A percentile compares a stretch with the other conserved stretches of the same genome.
Evolutionary conservation across 768 basidiomycete genomes (phyloP).

Genomic region (Coprinopsis strossmayeri): DNA sequence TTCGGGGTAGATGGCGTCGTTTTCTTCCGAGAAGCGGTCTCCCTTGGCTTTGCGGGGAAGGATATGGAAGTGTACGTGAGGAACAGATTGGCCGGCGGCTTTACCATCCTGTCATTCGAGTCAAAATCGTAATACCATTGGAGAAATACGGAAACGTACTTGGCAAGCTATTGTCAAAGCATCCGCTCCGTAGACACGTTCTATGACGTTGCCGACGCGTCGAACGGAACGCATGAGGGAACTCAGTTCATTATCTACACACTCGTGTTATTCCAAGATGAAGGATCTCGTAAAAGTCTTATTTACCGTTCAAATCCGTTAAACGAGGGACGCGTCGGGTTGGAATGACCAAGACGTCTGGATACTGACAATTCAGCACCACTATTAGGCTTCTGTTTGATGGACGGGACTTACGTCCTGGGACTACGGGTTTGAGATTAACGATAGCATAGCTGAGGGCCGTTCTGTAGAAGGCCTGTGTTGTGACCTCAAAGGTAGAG

Average conservation of each 20-base stretch:
- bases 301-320: conserved; percentile 43
- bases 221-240: conserved; percentile 80
- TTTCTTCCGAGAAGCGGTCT: conserved; percentile 56
- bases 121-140: neutral
- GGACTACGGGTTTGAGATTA: conserved; percentile 91
- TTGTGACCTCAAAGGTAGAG: conserved; percentile 74
- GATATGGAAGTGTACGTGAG: conserved; percentile 96
- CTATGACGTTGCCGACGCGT: conserved; percentile 70
- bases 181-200: conserved; percentile 77
- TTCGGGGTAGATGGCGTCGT: conserved; percentile 75
- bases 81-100: conserved; percentile 73
- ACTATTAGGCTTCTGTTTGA: neutral
- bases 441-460: conserved; percentile 79
- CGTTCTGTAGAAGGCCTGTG: conserved; percentile 68
- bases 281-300: neutral
- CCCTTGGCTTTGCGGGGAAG: conserved; percentile 72
- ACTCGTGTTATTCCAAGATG: conserved; percentile 6
- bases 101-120: conserved; percentile 60
- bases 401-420: conserved; percentile 64
- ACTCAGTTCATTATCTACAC: conserved; percentile 60
- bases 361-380: neutral
- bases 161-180: conserved; percentile 87
- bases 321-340: conserved; percentile 50
- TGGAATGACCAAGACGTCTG: conserved; percentile 62
- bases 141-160: conserved; percentile 31